Evolutionary conservation across 176 grass and related monocot genomes (phyloP).

Genomic region (Rhynchospora breviuscula): DNA sequence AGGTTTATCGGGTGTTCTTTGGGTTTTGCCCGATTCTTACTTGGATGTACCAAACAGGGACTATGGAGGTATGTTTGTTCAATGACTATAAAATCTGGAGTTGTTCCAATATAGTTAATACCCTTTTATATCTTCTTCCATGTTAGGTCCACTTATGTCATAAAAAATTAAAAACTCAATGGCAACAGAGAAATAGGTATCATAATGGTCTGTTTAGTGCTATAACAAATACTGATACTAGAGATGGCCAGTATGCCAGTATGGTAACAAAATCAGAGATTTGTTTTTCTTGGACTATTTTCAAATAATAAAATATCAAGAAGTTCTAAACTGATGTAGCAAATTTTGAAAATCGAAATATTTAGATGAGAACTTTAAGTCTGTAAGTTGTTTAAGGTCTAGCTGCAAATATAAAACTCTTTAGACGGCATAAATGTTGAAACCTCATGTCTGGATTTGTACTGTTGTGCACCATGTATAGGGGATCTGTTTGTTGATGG

Average conservation of each 20-base stretch:
- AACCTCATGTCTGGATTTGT: background rate
- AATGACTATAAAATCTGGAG: background rate
- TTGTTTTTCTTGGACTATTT: background rate
- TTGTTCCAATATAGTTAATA: background rate
- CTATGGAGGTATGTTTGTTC: slow-evolving; percentile 65
- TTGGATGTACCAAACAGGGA: slow-evolving; percentile 98
- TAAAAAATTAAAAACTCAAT: slow-evolving; percentile 22
- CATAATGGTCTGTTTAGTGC: background rate
- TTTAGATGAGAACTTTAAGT: background rate
- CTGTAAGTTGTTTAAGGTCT: background rate
- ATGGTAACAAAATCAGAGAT: background rate
- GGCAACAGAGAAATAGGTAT: background rate
- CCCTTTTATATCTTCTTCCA: background rate
- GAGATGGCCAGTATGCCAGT: background rate
- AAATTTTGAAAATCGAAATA: no score
- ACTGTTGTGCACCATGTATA: slow-evolving; percentile 24
- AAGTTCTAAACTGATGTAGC: background rate
- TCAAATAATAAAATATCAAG: background rate
- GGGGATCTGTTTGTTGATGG: slow-evolving; percentile 88
- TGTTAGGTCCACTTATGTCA: background rate
- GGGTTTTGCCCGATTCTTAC: slow-evolving; percentile 98
- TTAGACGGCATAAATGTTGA: background rate
- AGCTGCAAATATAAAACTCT: background rate
- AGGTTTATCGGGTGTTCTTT: slow-evolving; percentile 96
- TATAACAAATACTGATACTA: background rate